Conservation (phyloP, 2,329 filamentous ascomycete genomes). For the Fusarium pilosicola region DNA sequence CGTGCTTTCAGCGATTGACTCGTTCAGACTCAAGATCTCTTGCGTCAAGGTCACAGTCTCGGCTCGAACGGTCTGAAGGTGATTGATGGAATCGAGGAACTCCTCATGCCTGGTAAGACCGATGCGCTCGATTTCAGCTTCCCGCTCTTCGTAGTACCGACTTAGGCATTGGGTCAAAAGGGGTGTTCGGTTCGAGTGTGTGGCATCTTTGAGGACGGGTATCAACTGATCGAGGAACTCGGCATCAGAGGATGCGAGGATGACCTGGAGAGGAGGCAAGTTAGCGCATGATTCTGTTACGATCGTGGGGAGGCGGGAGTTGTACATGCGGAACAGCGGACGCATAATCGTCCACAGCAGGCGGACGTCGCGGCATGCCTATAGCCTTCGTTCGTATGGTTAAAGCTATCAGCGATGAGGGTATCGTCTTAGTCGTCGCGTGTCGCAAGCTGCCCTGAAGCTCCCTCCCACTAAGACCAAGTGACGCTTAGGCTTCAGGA, state of each 20-base stretch:
- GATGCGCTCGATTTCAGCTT: constrained; percentile 91
- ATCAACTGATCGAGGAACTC: constrained; percentile 98
- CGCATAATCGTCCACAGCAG: constrained; percentile 59
- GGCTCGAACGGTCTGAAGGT: constrained; percentile 90
- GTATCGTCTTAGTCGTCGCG: constrained; percentile 23
- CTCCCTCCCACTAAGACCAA: constrained; percentile 10
- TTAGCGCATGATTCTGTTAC: constrained; percentile 14
- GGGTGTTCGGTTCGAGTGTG: constrained; percentile 75
- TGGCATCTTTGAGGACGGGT: constrained; percentile 90
- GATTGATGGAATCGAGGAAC: constrained; percentile 92
- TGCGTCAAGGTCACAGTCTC: constrained; percentile 88
- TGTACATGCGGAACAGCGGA: constrained; percentile 58
- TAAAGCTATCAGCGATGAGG: constrained; percentile 16
- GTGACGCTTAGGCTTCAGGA: constrained; percentile 3
- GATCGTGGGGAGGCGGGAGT: constrained; percentile 23
- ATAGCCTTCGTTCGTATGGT: constrained; percentile 12
- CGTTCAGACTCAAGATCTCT: constrained; percentile 91
- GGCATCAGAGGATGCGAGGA: constrained; percentile 87
- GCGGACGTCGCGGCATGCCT: constrained; percentile 57
- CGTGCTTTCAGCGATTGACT: constrained; percentile 94
- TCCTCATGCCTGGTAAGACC: constrained; percentile 97
- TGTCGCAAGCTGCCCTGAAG: constrained; percentile 30
- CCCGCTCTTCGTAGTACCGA: constrained; percentile 85
- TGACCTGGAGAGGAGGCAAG: constrained; percentile 69
- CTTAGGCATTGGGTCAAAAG: constrained; percentile 76